Conservation (phyloP, 768 basidiomycete genomes). For the Lactifluus subvellereus region DNA sequence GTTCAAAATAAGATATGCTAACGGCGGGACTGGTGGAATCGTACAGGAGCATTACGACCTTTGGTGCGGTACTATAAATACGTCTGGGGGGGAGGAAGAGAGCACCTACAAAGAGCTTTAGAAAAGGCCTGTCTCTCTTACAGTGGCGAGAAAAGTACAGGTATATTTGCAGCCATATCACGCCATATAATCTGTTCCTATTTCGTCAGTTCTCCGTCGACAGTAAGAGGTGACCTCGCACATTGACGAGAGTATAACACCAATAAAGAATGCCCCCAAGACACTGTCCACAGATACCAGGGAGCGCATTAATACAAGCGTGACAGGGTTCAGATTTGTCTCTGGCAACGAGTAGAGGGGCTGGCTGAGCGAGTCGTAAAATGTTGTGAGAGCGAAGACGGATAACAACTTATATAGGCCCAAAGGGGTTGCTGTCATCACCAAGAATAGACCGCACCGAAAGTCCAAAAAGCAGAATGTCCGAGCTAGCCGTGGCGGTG, state of each 20-base stretch:
- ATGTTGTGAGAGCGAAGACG: not conserved
- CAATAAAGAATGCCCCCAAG: conserved; percentile 1
- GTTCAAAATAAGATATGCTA: not conserved
- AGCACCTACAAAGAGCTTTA: conserved; percentile 4
- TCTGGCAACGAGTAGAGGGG: not conserved
- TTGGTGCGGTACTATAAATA: not conserved
- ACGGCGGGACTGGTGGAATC: not conserved
- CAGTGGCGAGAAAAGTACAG: not conserved
- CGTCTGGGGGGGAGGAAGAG: not conserved
- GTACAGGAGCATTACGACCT: conserved; percentile 7
- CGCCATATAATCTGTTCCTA: not conserved
- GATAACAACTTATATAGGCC: not conserved
- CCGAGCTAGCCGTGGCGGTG: not conserved
- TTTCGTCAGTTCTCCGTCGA: not conserved
- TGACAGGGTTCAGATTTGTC: not conserved
- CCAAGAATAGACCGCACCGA: not conserved
- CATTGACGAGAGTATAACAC: conserved; percentile 8
- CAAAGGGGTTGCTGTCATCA: not conserved
- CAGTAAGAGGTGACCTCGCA: not conserved
- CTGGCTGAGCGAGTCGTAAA: not conserved
- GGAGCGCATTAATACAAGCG: not conserved
- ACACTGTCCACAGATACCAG: not conserved
- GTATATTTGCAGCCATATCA: conserved; percentile 4
- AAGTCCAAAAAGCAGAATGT: not conserved
- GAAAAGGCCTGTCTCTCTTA: not conserved